These are phyloP conservation scores for Agaricus subrufescens DNA, from an alignment of 768 basidiomycete genomes.

Conservation along the genomic window DNA sequence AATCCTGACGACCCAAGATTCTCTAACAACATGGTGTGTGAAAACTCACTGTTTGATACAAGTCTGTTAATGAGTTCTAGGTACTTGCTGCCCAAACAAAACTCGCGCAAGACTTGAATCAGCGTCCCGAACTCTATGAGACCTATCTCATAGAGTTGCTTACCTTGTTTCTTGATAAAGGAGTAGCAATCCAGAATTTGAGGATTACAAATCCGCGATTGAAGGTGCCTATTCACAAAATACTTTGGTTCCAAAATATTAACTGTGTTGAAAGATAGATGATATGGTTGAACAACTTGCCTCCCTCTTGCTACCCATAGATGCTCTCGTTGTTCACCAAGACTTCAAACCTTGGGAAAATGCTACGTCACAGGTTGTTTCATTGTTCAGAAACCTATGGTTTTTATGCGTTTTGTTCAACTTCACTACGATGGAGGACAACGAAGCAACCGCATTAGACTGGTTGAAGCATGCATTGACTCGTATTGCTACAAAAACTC, in stretches of 20 bases:
- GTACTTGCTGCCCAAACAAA: constrained; percentile 89
- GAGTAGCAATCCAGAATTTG: constrained; percentile 82
- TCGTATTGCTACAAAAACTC: constrained; percentile 83
- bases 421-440: constrained; percentile 56
- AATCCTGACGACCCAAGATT: constrained; percentile 85
- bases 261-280: constrained; percentile 46
- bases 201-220: constrained; percentile 61
- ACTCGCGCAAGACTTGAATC: constrained; percentile 73
- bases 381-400: constrained; percentile 91
- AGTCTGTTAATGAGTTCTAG: constrained; percentile 28
- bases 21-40: constrained; percentile 78
- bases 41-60: not conserved
- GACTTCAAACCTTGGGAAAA: constrained; percentile 60
- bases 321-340: constrained; percentile 71
- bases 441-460: constrained; percentile 62
- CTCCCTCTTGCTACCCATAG: constrained; percentile 86
- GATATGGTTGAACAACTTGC: constrained; percentile 85
- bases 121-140: constrained; percentile 73
- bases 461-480: constrained; percentile 76
- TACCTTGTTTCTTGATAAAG: constrained; percentile 85
- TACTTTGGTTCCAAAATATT: not conserved
- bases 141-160: constrained; percentile 82
- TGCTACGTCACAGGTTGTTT: constrained; percentile 55
- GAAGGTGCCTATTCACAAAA: constrained; percentile 42
- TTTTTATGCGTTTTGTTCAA: constrained; percentile 86